These are phyloP conservation scores for Xylariaceae sp. DNA, from an alignment of 2,329 filamentous ascomycete genomes.

Conservation along the genomic window DNA sequence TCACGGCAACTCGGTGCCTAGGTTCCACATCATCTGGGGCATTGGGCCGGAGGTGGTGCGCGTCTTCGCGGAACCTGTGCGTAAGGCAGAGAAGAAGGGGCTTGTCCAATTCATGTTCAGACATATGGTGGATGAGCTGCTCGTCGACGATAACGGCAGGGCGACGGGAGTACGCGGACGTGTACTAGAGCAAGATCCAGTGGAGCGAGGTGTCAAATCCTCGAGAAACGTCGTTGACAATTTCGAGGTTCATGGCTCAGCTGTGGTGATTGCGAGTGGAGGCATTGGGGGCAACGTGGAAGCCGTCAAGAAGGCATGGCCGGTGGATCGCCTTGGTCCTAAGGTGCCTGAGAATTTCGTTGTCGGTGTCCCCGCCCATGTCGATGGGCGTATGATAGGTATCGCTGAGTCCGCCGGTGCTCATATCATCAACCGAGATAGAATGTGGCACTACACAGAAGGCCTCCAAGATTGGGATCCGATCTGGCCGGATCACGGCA, in stretches of 20 bases:
- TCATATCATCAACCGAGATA: slow-evolving; percentile 63
- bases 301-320: slow-evolving; percentile 63
- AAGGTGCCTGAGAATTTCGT: slow-evolving; percentile 62
- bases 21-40: slow-evolving; percentile 69
- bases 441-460: slow-evolving; percentile 73
- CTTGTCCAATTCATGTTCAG: slow-evolving; percentile 61
- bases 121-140: slow-evolving; percentile 62
- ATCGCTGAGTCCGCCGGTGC: slow-evolving; percentile 61
- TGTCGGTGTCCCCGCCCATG: slow-evolving; percentile 65
- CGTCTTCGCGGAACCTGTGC: slow-evolving; percentile 62
- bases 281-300: slow-evolving; percentile 69
- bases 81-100: slow-evolving; percentile 57
- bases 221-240: slow-evolving; percentile 53
- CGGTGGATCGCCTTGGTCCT: slow-evolving; percentile 61
- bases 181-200: slow-evolving; percentile 57
- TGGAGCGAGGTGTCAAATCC: slow-evolving; percentile 58
- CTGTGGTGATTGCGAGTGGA: slow-evolving; percentile 61
- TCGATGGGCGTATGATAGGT: slow-evolving; percentile 68
- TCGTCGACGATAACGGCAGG: slow-evolving; percentile 58
- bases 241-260: slow-evolving; percentile 60
- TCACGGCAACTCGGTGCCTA: slow-evolving; percentile 66
- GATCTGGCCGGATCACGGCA: slow-evolving; percentile 67
- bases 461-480: slow-evolving; percentile 66
- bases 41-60: slow-evolving; percentile 65
- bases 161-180: slow-evolving; percentile 60